Conservation (phyloP, 2,329 filamentous ascomycete species). For the Alternaria sp. region DNA sequence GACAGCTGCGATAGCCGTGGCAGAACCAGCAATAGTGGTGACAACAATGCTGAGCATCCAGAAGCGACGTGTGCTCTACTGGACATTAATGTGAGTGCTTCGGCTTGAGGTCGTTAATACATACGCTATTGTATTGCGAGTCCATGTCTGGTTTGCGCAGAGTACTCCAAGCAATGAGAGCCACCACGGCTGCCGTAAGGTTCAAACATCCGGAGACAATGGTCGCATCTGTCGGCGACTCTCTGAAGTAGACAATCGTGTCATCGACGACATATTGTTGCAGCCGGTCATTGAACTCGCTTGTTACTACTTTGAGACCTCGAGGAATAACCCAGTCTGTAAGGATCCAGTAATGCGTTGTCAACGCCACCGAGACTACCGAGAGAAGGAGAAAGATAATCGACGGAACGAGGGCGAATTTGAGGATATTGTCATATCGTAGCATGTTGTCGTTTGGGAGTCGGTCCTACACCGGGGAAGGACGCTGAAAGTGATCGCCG, state of each 20-base stretch:
- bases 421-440: constrained; percentile 29
- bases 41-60: constrained; percentile 31
- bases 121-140: constrained; percentile 28
- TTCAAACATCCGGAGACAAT: constrained; percentile 36
- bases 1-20: constrained; percentile 29
- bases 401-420: constrained; percentile 29
- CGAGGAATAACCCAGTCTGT: constrained; percentile 35
- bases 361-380: constrained; percentile 34
- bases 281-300: constrained; percentile 22
- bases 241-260: constrained; percentile 36
- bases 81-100: constrained; percentile 8
- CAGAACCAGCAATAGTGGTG: constrained; percentile 20
- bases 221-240: constrained; percentile 32
- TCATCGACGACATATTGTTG: constrained; percentile 26
- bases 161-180: constrained; percentile 32
- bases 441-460: constrained; percentile 13
- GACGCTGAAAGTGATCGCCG: constrained; percentile 7
- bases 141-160: constrained; percentile 34
- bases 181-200: constrained; percentile 28
- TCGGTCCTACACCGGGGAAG: constrained; percentile 4
- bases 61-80: constrained; percentile 34
- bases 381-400: constrained; percentile 37
- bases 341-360: constrained; percentile 39
- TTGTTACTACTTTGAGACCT: constrained; percentile 24
- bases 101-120: background rate